Conservation (phyloP, 768 basidiomycete species). For the Lactarius pseudohatsudake region DNA sequence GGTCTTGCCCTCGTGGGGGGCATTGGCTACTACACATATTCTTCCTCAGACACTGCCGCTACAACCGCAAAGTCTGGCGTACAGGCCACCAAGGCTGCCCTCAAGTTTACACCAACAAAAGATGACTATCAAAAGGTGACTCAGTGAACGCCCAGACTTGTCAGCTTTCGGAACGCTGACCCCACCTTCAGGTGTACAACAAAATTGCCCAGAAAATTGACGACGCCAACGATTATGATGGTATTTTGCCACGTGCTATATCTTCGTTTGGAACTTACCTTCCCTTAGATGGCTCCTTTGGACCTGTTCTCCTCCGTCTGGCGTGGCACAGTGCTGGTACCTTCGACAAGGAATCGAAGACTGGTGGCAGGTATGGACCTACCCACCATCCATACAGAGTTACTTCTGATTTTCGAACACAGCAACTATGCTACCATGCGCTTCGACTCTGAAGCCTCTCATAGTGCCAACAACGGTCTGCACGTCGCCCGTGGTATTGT, state of each 20-base stretch:
- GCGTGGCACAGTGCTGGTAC: constrained; percentile 96
- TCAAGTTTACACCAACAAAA: constrained; percentile 72
- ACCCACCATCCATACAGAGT: constrained; percentile 18
- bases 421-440: constrained; percentile 99
- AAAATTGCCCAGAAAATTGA: constrained; percentile 79
- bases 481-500: constrained; percentile 77
- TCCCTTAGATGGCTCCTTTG: constrained; percentile 77
- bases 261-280: constrained; percentile 23
- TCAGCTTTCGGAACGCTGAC: neutral
- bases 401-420: constrained; percentile 20
- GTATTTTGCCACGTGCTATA: constrained; percentile 40
- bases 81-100: constrained; percentile 60
- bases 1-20: constrained; percentile 60
- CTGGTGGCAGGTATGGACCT: constrained; percentile 68
- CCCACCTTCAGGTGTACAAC: constrained; percentile 75
- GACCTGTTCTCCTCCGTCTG: constrained; percentile 82
- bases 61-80: constrained; percentile 60
- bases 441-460: constrained; percentile 83
- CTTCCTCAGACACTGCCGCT: constrained; percentile 48
- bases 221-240: constrained; percentile 73
- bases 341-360: constrained; percentile 75
- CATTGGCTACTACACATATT: constrained; percentile 61
- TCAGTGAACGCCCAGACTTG: neutral
- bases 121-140: constrained; percentile 87
- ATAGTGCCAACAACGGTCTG: constrained; percentile 84